Conservation (phyloP, 305 asterid species). For the Fraxinus latifolia region DNA sequence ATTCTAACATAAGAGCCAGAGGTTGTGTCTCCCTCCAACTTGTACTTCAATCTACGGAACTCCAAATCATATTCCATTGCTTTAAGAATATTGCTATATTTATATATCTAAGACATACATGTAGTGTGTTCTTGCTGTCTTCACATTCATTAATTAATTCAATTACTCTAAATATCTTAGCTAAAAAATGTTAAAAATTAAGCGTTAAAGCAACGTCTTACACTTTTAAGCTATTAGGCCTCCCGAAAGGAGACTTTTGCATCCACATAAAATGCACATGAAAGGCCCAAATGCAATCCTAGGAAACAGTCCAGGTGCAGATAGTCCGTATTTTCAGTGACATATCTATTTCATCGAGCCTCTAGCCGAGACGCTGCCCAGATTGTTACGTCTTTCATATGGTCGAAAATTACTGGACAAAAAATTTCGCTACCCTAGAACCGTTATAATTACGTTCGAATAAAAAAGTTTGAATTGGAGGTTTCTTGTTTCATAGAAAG, state of each 20-base stretch:
- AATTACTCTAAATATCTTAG: background rate
- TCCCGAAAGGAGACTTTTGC: no score
- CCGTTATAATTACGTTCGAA: no score
- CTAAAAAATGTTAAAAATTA: background rate
- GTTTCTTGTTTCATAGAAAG: background rate
- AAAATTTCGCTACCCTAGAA: no score
- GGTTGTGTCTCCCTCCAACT: background rate
- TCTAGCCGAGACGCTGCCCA: no score
- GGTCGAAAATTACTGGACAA: no score
- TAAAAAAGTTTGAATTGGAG: background rate
- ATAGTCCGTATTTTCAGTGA: no score
- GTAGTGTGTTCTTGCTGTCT: slow-evolving; percentile 31
- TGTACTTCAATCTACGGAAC: slow-evolving; percentile 41
- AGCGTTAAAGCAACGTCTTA: background rate
- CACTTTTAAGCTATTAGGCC: background rate
- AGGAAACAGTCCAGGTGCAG: no score
- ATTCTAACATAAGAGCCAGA: background rate
- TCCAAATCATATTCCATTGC: slow-evolving; percentile 12
- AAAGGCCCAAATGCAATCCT: no score
- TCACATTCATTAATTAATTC: slow-evolving; percentile 5
- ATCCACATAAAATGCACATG: no score
- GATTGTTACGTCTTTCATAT: no score
- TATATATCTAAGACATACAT: background rate
- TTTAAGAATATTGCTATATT: slow-evolving; percentile 11
- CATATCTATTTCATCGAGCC: no score